These are phyloP conservation scores for Arthrobotrys pseudoclavata DNA, from an alignment of 2,329 filamentous ascomycete genomes.

Conservation along the genomic window DNA sequence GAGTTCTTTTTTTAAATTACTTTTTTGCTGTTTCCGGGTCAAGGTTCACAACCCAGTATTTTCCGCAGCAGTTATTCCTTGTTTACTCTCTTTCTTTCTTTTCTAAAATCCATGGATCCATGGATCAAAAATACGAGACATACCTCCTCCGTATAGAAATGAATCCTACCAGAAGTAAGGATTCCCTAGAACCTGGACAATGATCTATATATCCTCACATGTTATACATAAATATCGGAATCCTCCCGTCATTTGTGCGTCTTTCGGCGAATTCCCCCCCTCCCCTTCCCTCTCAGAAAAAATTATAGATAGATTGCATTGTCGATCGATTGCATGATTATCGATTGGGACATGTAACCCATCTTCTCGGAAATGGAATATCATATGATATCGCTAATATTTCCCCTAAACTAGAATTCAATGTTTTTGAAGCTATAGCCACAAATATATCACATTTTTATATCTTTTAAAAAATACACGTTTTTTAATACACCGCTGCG, in stretches of 20 bases:
- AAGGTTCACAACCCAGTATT: background rate
- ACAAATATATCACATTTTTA: slow-evolving; percentile 24
- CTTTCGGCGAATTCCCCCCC: slow-evolving; percentile 11
- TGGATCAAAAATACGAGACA: background rate
- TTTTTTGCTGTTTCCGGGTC: background rate
- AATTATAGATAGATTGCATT: no score
- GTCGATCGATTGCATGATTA: background rate
- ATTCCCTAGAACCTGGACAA: background rate
- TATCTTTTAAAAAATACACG: background rate
- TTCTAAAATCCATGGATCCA: background rate
- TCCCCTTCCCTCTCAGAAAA: background rate
- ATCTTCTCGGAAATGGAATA: background rate
- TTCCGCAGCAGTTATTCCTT: background rate
- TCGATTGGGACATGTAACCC: background rate
- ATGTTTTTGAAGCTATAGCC: background rate
- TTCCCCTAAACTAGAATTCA: no score
- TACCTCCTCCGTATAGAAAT: background rate
- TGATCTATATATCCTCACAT: background rate
- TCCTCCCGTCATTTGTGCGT: slow-evolving; percentile 14
- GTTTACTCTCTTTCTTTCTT: background rate
- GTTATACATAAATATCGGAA: slow-evolving; percentile 3
- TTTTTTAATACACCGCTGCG: background rate
- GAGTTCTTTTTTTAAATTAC: background rate
- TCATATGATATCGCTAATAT: background rate
- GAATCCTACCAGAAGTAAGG: slow-evolving; percentile 2